A percentile compares a stretch with the other conserved stretches of the same genome.
These are phyloP conservation scores for Solanum medicagineum DNA, from an alignment of 257 asterid species.

Conservation along the genomic window DNA sequence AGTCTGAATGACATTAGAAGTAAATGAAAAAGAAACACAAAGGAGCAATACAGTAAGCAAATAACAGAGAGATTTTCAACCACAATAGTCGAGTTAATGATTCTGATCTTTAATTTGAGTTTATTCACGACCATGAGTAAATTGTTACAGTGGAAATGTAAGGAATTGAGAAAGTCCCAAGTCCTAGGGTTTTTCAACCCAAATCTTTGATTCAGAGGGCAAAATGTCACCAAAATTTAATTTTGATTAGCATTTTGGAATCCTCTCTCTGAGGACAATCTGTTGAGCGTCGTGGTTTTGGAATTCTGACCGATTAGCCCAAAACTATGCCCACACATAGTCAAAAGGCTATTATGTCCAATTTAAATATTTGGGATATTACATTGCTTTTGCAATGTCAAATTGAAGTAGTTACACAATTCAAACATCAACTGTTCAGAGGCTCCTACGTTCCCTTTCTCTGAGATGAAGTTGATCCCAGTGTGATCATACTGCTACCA, in stretches of 20 bases:
- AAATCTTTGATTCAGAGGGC: neutral
- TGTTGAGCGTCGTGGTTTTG: neutral
- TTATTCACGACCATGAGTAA: neutral
- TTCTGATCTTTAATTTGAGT: neutral
- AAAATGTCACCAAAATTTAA: neutral
- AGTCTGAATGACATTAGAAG: neutral
- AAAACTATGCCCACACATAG: neutral
- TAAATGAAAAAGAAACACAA: neutral
- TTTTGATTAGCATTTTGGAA: neutral
- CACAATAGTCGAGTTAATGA: neutral
- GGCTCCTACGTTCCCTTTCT: neutral
- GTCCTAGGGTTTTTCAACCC: neutral
- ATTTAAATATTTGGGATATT: neutral
- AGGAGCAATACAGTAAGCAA: neutral
- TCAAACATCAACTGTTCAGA: neutral
- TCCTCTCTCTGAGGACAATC: neutral
- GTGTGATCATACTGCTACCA: neutral
- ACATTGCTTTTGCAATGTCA: neutral
- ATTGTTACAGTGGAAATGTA: neutral
- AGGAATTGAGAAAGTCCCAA: neutral
- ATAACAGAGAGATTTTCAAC: neutral
- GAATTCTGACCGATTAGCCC: neutral
- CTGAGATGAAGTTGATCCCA: neutral
- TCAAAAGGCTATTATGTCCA: neutral
- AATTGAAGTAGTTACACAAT: neutral